Evolutionary conservation across 1,284 basidiomycete genomes (phyloP).

Genomic region (Naganishia albida): DNA sequence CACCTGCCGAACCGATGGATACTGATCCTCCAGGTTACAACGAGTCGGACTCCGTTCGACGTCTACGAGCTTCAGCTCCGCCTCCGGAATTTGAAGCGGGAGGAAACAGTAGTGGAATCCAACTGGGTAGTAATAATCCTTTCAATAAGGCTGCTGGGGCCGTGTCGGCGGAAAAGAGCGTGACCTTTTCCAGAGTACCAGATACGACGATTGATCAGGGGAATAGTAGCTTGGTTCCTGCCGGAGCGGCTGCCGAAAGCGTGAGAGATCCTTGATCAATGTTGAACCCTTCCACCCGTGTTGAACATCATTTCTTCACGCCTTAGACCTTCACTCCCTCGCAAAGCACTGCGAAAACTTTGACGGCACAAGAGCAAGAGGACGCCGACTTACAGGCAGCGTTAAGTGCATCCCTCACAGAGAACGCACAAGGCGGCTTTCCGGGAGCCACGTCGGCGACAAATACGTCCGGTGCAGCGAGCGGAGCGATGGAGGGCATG

Average conservation of each 20-base stretch:
- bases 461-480: not conserved
- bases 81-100: constrained; percentile 4
- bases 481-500: constrained; percentile 4
- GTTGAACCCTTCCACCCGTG: too few relatives aligned
- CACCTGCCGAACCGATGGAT: not conserved
- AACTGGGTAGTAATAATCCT: constrained; percentile 24
- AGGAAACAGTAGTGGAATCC: constrained; percentile 1
- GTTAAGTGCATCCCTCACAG: constrained; percentile 9
- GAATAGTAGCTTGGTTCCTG: constrained; percentile 17
- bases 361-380: constrained; percentile 25
- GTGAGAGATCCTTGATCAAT: not conserved
- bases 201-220: constrained; percentile 22
- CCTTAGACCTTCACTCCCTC: not conserved
- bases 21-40: constrained; percentile 10
- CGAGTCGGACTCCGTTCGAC: constrained; percentile 9
- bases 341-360: not conserved
- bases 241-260: not conserved
- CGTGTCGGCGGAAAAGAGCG: constrained; percentile 10
- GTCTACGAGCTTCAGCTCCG: constrained; percentile 20
- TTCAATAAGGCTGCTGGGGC: constrained; percentile 6
- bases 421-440: constrained; percentile 8
- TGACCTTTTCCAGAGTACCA: constrained; percentile 16
- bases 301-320: not conserved
- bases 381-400: constrained; percentile 25
- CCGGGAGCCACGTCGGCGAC: not conserved